Evolutionary conservation across 495 filamentous ascomycete species (phyloP).

Genomic region (Xylaria nigripes): DNA sequence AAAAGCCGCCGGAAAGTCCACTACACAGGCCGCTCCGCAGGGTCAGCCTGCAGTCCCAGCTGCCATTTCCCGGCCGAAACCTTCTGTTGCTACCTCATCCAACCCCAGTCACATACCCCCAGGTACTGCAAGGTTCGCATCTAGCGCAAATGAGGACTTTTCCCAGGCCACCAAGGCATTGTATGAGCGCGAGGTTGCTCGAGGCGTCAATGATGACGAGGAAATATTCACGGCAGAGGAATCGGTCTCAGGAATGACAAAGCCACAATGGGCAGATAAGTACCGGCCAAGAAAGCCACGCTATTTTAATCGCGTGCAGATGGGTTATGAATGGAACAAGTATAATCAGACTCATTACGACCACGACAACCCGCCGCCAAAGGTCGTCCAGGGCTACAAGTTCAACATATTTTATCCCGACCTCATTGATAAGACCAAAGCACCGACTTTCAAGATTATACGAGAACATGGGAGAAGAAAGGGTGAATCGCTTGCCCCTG

Average conservation of each 20-base stretch:
- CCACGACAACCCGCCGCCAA: slow-evolving; percentile 94
- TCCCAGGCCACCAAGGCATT: slow-evolving; percentile 84
- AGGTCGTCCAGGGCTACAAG: slow-evolving; percentile 97
- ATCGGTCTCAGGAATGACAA: slow-evolving; percentile 53
- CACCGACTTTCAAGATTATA: slow-evolving; percentile 91
- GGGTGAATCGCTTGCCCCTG: slow-evolving; percentile 86
- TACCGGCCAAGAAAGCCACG: slow-evolving; percentile 87
- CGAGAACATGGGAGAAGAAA: slow-evolving; percentile 80
- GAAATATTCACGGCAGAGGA: slow-evolving; percentile 95
- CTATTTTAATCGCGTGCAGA: slow-evolving; percentile 97
- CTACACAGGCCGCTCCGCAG: slow-evolving; percentile 13
- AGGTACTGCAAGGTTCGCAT: slow-evolving; percentile 63
- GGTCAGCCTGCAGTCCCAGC: slow-evolving; percentile 19
- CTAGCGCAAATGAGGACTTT: slow-evolving; percentile 72
- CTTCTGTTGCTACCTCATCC: slow-evolving; percentile 7
- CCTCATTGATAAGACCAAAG: slow-evolving; percentile 90
- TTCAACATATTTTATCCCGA: slow-evolving; percentile 99
- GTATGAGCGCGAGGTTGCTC: slow-evolving; percentile 88
- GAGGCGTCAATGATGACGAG: slow-evolving; percentile 86
- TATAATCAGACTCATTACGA: slow-evolving; percentile 99
- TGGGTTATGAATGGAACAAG: slow-evolving; percentile 99
- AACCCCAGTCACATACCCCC: slow-evolving; percentile 40
- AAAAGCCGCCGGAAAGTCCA: slow-evolving; percentile 48
- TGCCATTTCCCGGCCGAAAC: slow-evolving; percentile 13
- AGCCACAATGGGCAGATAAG: slow-evolving; percentile 80